Evolutionary conservation across 768 basidiomycete species (phyloP).

Genomic region (Suillus bovinus): DNA sequence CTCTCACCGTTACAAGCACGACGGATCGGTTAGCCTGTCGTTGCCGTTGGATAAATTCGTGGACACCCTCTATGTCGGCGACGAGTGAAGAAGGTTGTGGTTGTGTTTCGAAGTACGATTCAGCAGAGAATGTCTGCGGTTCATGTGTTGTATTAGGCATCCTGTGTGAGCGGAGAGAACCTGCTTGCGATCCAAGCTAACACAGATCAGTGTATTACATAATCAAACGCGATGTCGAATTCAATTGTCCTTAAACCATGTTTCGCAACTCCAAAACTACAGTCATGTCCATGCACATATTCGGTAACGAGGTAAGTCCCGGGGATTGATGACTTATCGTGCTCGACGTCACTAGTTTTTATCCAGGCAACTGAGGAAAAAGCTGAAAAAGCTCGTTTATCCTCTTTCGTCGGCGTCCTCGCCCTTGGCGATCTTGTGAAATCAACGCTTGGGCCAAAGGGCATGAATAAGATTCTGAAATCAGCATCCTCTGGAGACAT

Average conservation of each 20-base stretch:
- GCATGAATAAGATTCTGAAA: conserved; percentile 99
- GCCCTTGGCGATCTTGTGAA: conserved; percentile 98
- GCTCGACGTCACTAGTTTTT: conserved; percentile 9
- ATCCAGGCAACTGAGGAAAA: conserved; percentile 86
- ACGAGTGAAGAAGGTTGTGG: no score
- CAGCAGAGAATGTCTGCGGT: conserved; percentile 52
- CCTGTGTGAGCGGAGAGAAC: not conserved
- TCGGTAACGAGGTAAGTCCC: conserved; percentile 55
- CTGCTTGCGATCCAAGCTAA: not conserved
- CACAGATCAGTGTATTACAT: conserved; percentile 4
- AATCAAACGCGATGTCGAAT: not conserved
- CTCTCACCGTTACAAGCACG: conserved; percentile 88
- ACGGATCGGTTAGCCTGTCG: conserved; percentile 65
- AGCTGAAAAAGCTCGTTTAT: conserved; percentile 96
- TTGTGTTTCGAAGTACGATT: no score
- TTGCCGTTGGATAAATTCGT: conserved; percentile 72
- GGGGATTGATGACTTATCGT: not conserved
- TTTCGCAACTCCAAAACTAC: not conserved
- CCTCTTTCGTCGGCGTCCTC: conserved; percentile 95
- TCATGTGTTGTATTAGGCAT: conserved; percentile 21
- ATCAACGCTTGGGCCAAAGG: conserved; percentile 97
- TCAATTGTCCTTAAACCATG: not conserved
- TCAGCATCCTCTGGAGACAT: conserved; percentile 88
- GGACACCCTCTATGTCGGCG: conserved; percentile 61
- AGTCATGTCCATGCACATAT: conserved; percentile 69